Base-by-base conservation (phyloP, 228 moss, liverwort and hornwort species). In the Sphagnum magellanicum region DNA sequence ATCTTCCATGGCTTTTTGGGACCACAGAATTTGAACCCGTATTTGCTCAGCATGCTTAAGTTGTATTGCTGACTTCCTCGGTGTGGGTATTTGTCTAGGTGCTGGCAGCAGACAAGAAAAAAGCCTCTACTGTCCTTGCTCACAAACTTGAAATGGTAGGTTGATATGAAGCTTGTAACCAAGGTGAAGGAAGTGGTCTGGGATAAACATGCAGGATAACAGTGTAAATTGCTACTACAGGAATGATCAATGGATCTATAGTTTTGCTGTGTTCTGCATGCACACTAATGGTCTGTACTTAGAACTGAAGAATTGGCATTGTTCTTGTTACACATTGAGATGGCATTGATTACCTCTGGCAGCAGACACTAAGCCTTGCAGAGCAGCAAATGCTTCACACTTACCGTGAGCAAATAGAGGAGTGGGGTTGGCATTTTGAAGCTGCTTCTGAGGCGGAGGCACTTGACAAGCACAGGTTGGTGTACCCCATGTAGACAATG, bases 361-460 rank as follows among this genome's bases (percentile, higher is more conserved):
- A 70, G 61, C 79, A 98, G 98, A 70, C 82, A 64, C 66, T 98
- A 67, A 80, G 92, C 67, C 78, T 90, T 57, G 71, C 80, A 57
- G 90, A 90, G 79, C 90, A 89, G 76, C 98, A 98, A 71, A 85
- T 77, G 55, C 81, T 98, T 70, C 79, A 93, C 73, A 77, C 84
- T 4, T 94, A 88, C 72, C 73, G 51, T 65, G 71, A 87, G 63
- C 94, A 94, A 74, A 83, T 98, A 71, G 82, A 92, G 81, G 81
- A 92, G 67, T 98, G 98, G 98, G 98, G 98, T 66, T 98, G 98
- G 98, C 87, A 72, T 59, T 80, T 87, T 55, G 74, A 84, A 83
- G 46, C 76, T 67, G 65, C 69, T 68, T 67, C 65, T 59, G 64
- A 63, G 46, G 52, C 79, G 52, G 76, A 69, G 69, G 68, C 61